phyloP scores from a whole-genome alignment of 768 basidiomycete genomes.

The Cystoderma amianthinum region DNA sequence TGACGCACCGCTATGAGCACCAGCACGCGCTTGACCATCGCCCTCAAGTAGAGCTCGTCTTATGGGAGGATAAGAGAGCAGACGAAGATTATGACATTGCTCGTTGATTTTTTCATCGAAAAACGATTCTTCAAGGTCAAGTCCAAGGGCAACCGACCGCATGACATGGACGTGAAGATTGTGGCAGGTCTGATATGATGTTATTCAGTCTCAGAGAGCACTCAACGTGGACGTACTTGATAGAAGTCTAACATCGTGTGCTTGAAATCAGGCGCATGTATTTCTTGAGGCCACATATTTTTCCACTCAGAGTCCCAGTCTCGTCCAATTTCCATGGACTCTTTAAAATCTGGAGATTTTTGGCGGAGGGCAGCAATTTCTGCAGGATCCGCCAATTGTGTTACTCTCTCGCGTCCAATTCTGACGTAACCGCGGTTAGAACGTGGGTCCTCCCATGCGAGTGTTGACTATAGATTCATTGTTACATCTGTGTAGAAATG shows the following conservation, averaged over 20 bases:
- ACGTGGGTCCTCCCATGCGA: constrained; percentile 82
- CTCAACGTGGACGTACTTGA: constrained; percentile 38
- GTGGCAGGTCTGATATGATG: constrained; percentile 53
- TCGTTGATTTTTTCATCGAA: constrained; percentile 73
- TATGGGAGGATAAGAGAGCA: constrained; percentile 79
- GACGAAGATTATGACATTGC: constrained; percentile 74
- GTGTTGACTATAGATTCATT: constrained; percentile 33
- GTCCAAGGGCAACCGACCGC: constrained; percentile 80
- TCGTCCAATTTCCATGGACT: constrained; percentile 85
- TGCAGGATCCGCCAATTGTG: constrained; percentile 58
- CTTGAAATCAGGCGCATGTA: constrained; percentile 60
- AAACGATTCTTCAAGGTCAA: constrained; percentile 64
- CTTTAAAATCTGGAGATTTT: constrained; percentile 77
- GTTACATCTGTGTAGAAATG: neutral
- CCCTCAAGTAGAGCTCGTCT: constrained; percentile 45
- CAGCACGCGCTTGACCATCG: constrained; percentile 74
- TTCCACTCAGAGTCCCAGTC: constrained; percentile 75
- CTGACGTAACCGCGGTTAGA: constrained; percentile 82
- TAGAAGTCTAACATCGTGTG: constrained; percentile 72
- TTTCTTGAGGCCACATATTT: constrained; percentile 74
- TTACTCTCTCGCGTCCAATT: constrained; percentile 78
- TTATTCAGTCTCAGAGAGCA: neutral
- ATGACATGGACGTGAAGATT: constrained; percentile 70
- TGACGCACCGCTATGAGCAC: constrained; percentile 63
- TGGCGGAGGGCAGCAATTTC: constrained; percentile 73